Percentiles rank a stretch among this genome's conserved stretches.
Conservation (phyloP, 768 basidiomycete genomes). For the Favolaschia claudopus region DNA sequence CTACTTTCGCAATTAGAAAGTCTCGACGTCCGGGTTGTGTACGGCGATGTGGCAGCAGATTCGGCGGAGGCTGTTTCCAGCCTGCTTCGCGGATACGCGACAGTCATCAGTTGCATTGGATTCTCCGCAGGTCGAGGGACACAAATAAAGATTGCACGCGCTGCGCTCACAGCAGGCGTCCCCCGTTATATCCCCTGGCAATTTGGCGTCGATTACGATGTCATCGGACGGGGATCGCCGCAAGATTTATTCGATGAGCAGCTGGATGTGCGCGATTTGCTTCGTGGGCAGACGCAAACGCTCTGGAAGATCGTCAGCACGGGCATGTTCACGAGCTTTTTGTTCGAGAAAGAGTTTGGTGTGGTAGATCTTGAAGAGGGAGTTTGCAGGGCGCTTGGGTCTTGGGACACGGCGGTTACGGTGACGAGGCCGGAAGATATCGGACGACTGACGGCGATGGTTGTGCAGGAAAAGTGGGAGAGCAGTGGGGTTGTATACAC, state of each 20-base stretch:
- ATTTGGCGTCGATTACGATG: conserved; percentile 45
- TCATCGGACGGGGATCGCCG: conserved; percentile 36
- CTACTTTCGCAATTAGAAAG: conserved; percentile 9
- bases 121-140: conserved; percentile 32
- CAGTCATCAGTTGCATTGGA: conserved; percentile 34
- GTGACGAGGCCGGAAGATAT: conserved; percentile 39
- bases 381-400: conserved; percentile 33
- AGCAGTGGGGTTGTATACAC: conserved; percentile 34
- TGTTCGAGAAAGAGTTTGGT: conserved; percentile 37
- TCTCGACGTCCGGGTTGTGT: conserved; percentile 24
- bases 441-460: conserved; percentile 32
- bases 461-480: conserved; percentile 18
- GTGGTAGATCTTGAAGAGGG: conserved; percentile 30
- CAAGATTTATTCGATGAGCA: conserved; percentile 44
- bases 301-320: conserved; percentile 40
- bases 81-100: conserved; percentile 29
- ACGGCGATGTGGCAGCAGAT: conserved; percentile 27
- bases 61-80: conserved; percentile 21
- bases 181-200: conserved; percentile 44
- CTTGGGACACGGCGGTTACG: conserved; percentile 33
- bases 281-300: conserved; percentile 33
- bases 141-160: conserved; percentile 35
- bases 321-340: conserved; percentile 39
- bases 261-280: conserved; percentile 39
- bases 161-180: conserved; percentile 34